These are phyloP conservation scores for Fibroporia radiculosa DNA, from an alignment of 768 basidiomycete genomes.

Conservation along the genomic window DNA sequence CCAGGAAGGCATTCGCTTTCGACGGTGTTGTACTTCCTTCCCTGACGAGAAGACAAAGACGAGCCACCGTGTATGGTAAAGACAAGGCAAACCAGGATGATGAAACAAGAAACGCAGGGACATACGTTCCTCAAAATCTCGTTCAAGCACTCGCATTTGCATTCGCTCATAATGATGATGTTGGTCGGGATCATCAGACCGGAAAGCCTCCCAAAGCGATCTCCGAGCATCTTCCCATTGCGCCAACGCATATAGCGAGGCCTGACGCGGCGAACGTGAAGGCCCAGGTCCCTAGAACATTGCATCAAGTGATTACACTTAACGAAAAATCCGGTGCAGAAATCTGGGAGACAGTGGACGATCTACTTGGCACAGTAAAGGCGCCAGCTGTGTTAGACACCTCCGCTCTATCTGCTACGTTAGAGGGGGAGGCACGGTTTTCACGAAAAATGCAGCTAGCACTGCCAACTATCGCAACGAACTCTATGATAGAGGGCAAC, in stretches of 20 bases:
- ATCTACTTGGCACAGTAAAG: constrained; percentile 10
- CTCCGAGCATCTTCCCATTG: neutral
- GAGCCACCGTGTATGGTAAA: no score
- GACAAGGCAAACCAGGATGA: no score
- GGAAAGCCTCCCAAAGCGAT: no score
- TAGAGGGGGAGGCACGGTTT: no score
- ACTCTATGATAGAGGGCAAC: neutral
- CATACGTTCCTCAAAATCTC: no score
- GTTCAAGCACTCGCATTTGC: neutral
- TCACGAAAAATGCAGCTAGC: no score
- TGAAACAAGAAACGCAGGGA: no score
- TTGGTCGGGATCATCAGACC: no score
- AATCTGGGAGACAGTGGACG: constrained; percentile 9
- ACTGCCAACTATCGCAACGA: no score
- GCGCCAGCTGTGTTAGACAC: constrained; percentile 3
- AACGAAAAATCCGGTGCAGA: constrained; percentile 3
- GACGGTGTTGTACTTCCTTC: neutral
- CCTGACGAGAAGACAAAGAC: no score
- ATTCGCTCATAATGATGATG: neutral
- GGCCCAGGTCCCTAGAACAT: neutral
- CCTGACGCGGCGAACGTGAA: neutral
- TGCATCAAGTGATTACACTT: neutral
- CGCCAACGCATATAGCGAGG: neutral
- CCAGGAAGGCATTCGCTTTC: neutral
- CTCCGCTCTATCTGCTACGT: no score